Evolutionary conservation across 257 asterid genomes (phyloP).

Genomic region (Fraxinus cuspidata): DNA sequence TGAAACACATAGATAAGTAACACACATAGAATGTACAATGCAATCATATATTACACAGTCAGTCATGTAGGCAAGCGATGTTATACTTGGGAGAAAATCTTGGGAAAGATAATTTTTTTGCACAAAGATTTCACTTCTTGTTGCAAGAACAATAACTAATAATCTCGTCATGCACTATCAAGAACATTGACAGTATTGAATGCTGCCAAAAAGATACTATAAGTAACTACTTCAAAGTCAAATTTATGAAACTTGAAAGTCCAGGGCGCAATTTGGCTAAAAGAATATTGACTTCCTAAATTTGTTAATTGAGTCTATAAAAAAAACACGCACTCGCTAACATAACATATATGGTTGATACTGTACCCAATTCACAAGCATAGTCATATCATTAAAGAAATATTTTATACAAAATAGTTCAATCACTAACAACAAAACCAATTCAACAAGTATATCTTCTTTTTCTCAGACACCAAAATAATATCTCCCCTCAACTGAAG

Average conservation of each 20-base stretch:
- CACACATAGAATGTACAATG: background rate
- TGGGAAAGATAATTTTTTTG: background rate
- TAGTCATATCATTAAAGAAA: too few species aligned
- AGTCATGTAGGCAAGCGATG: background rate
- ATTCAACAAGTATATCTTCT: background rate
- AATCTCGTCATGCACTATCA: background rate
- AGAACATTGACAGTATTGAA: background rate
- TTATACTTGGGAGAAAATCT: background rate
- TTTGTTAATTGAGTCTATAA: background rate
- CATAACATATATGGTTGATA: too few species aligned
- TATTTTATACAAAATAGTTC: background rate
- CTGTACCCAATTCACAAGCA: too few species aligned
- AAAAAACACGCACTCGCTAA: background rate
- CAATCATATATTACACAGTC: background rate
- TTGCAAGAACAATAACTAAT: too few species aligned
- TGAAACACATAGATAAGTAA: background rate
- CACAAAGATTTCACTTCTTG: background rate
- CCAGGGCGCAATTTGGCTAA: background rate
- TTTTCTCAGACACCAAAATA: too few species aligned
- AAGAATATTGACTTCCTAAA: background rate
- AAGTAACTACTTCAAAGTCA: background rate
- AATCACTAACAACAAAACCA: background rate
- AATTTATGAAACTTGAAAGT: background rate
- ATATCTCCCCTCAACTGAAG: background rate
- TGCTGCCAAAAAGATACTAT: background rate